phyloP scores from a whole-genome alignment of 495 filamentous ascomycete genomes.

The Pyrenopolyporus hunteri region DNA sequence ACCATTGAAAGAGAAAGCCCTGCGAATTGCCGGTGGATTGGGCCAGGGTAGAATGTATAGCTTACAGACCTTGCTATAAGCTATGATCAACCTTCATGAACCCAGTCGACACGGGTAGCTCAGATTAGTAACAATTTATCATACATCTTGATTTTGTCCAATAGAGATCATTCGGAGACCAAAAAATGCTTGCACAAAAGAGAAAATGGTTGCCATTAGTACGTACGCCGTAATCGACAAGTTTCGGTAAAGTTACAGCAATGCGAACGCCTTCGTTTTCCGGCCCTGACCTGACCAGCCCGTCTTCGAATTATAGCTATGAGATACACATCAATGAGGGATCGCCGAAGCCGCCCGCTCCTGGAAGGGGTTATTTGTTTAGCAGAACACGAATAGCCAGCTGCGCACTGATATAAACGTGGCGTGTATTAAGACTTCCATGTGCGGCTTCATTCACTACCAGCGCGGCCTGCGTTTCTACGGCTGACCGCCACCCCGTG shows the following conservation, averaged over 20 bases:
- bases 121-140: no score
- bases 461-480: slow-evolving; percentile 4
- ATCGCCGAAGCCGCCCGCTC: neutral
- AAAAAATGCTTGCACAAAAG: slow-evolving; percentile 21
- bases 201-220: slow-evolving; percentile 26
- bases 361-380: neutral
- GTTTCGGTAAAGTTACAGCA: slow-evolving; percentile 6
- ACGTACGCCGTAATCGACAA: slow-evolving; percentile 3
- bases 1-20: no score
- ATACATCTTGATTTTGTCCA: neutral
- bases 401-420: slow-evolving; percentile 2
- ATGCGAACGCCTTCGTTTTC: slow-evolving; percentile 26
- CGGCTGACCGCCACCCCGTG: slow-evolving; percentile 41
- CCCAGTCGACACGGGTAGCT: no score
- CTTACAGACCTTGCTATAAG: no score
- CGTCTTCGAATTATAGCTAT: slow-evolving; percentile 1
- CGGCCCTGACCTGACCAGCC: slow-evolving; percentile 11
- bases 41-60: no score
- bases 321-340: neutral
- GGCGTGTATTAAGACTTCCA: neutral
- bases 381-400: neutral
- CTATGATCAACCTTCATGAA: no score
- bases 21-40: no score
- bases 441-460: neutral
- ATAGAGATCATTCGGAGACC: neutral